phyloP scores from a whole-genome alignment of 306 rosid species.

The Comarum palustre region DNA sequence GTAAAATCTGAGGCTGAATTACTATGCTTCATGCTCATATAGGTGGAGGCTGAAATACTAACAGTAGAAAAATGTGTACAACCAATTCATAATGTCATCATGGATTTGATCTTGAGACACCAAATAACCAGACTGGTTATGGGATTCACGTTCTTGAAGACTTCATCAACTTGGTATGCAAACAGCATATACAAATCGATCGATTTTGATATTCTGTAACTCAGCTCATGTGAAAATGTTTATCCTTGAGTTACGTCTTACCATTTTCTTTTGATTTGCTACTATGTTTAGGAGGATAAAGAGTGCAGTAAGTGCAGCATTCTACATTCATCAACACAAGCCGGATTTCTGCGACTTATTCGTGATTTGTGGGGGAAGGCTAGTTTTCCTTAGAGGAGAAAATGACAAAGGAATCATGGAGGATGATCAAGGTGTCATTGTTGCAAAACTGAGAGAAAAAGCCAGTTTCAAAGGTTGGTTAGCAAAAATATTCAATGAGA shows the following conservation, averaged over 20 bases:
- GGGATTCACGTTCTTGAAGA: conserved; percentile 71
- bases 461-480: conserved; percentile 59
- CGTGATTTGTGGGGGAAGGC: conserved; percentile 70
- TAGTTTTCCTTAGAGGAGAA: conserved; percentile 58
- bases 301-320: conserved; percentile 64
- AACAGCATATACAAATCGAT: background rate
- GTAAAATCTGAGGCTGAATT: background rate
- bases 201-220: background rate
- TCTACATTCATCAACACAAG: conserved; percentile 64
- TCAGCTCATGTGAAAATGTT: background rate
- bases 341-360: conserved; percentile 65
- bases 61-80: conserved; percentile 58
- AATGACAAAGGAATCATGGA: conserved; percentile 65
- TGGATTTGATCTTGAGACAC: conserved; percentile 50
- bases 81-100: conserved; percentile 50
- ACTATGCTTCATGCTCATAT: conserved; percentile 7
- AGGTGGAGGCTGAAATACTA: conserved; percentile 60
- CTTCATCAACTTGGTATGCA: conserved; percentile 51
- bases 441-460: conserved; percentile 55
- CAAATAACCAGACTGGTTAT: conserved; percentile 67
- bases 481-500: conserved; percentile 58
- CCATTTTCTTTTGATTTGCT: background rate
- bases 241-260: background rate
- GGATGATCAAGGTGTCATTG: conserved; percentile 67
- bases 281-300: conserved; percentile 51